Evolutionary conservation across 257 asterid genomes (phyloP), one percentile per base, ranked within the genome.

Genomic region (Gentiana macrophylla): DNA sequence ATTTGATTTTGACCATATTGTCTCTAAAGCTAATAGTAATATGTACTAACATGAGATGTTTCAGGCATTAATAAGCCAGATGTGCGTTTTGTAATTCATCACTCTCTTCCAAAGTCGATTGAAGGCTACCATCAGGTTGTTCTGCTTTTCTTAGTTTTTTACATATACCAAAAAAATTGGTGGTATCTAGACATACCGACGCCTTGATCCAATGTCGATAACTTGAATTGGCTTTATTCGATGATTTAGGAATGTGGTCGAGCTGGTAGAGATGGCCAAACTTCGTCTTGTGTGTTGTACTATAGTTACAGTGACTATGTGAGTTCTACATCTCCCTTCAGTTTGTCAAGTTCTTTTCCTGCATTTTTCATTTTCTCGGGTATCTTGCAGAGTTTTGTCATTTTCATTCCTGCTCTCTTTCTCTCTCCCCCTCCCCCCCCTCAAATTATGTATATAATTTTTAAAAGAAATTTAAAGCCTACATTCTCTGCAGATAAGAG

Each of bases 121-220:
- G 99, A 92, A 78, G 97, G 97, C 54, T 92, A 92, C 77, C 97
- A 88, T 72, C 99, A 92, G 88, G 99, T 88, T 60, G 37, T n/a
- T n/a, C 44, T 64, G 55, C 70, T 62, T 67, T 60, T 59, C 8
- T 4, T 41, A 41, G 9, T 41, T 41, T 2, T n/a, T n/a, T 5
- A 10, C 5, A 41, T 4, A 41, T 5, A 41, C 46, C 46, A 4
- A 47, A n/a, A 36, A 9, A 33, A 8, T 15, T 62, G 35, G 35
- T 52, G 37, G 37, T n/a, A 45, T 7, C 55, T 24, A 15, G 36
- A 64, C 24, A 38, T 10, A n/a, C n/a, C n/a, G 36, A 35, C n/a
- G 15, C 32, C 24, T 67, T 41, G 53, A 13, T n/a, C 34, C 33
- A 24, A 44, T 55, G 1, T 48, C 54, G 35, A 43, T 45, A 65